Evolutionary conservation across 1,284 basidiomycete species (phyloP).

Genomic region (Thelephora terrestris): DNA sequence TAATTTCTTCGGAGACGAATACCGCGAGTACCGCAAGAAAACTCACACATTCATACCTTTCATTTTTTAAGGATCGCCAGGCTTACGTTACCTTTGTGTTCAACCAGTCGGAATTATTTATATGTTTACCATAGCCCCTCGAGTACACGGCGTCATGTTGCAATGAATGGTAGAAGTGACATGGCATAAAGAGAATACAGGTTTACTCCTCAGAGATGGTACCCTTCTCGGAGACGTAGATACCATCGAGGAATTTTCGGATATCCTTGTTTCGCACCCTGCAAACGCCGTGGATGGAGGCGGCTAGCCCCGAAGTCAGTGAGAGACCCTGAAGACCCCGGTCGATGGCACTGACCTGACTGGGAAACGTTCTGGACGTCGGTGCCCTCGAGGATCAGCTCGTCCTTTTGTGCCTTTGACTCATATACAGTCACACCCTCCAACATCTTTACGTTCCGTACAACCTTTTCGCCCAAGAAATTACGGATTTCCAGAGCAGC

Average conservation of each 20-base stretch:
- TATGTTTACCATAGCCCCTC: neutral
- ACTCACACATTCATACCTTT: conserved; percentile 73
- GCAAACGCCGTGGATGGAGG: conserved; percentile 91
- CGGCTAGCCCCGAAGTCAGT: conserved; percentile 42
- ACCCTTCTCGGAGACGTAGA: conserved; percentile 87
- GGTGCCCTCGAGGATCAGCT: conserved; percentile 87
- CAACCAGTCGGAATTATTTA: conserved; percentile 2
- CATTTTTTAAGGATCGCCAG: conserved; percentile 30
- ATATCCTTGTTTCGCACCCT: conserved; percentile 98
- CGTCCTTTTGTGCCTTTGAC: conserved; percentile 95
- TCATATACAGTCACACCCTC: conserved; percentile 82
- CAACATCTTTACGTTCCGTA: conserved; percentile 90
- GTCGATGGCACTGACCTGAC: conserved; percentile 47
- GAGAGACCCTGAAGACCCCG: conserved; percentile 2
- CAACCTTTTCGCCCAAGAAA: conserved; percentile 95
- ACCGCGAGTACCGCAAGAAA: conserved; percentile 54
- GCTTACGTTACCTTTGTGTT: conserved; percentile 1
- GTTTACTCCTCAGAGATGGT: conserved; percentile 40
- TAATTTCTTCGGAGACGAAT: conserved; percentile 77
- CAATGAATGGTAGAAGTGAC: conserved; percentile 11
- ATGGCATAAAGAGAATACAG: conserved; percentile 11
- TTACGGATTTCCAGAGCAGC: conserved; percentile 90
- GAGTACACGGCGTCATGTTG: conserved; percentile 12
- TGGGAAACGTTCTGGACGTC: conserved; percentile 95
- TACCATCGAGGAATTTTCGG: conserved; percentile 87